Evolutionary conservation across 768 basidiomycete species (phyloP), one percentile per base, ranked within the genome.

Genomic region (Kwoniella sp.): DNA sequence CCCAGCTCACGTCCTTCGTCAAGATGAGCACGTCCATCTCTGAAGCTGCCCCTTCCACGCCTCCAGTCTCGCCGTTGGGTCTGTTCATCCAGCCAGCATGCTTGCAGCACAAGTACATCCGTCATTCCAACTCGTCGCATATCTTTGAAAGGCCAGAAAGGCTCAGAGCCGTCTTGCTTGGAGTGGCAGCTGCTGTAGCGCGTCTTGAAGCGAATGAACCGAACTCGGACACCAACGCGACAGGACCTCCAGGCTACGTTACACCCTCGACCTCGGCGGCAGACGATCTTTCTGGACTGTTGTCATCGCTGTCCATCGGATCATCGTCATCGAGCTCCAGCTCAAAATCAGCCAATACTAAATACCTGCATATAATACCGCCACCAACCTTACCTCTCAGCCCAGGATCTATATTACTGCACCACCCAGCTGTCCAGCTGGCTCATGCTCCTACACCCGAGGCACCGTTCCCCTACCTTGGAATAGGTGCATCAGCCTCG

Each of bases 141-240:
- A 88, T 96, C 58, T 87, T 94, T n/a, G 95, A 98, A 77, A 85
- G 92, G 11, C 94, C 94, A 0, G 91, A 96, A 77, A 87, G 95
- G 25, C 82, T 98, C 28, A 86, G 89, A 55, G 93, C 93, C 0
- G 87, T 97, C 55, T 87, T 88, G 69, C 74, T 90, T 4, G 95
- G 94, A 1, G 84, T 96, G 8, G 85, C 92, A 1, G 89, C 90
- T 7, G 91, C 89, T 0, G 84, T 91, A 22, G 86, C 92, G 7
- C 86, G 89, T 55, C 81, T 93, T 3, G 89, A 91, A 70, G 83
- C 83, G 55, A 61, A 79, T 11, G 65, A 67, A 8, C 22, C 54
- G 48, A 15, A 17, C n/a, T n/a, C n/a, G n/a, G n/a, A n/a, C n/a
- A 45, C 34, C 34, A 37, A 37, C 38, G 25, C 5, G 22, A 17